phyloP scores from a whole-genome alignment of 495 filamentous ascomycete genomes.

The Penicillium paxilli region DNA sequence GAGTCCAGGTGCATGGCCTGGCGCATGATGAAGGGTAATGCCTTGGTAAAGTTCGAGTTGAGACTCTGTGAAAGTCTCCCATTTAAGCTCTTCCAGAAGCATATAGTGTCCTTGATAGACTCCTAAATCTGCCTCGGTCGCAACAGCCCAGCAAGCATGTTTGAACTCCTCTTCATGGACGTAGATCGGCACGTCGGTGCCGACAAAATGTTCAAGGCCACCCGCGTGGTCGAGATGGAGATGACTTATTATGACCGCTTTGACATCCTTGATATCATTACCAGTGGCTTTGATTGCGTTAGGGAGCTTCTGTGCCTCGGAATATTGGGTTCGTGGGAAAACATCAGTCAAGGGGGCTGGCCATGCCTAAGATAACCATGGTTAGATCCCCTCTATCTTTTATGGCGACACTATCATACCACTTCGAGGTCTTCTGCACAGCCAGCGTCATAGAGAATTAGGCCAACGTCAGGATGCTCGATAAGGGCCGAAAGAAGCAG shows the following conservation, averaged over 20 bases:
- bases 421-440: constrained; percentile 46
- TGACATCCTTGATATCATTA: constrained; percentile 50
- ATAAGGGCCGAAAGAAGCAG: constrained; percentile 47
- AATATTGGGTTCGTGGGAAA: constrained; percentile 46
- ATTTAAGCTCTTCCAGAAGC: constrained; percentile 28
- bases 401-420: not conserved
- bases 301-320: constrained; percentile 40
- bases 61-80: constrained; percentile 34
- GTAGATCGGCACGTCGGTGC: constrained; percentile 52
- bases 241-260: constrained; percentile 54
- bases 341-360: constrained; percentile 42
- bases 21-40: constrained; percentile 36
- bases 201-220: constrained; percentile 49
- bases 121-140: constrained; percentile 42
- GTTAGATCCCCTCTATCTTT: not conserved
- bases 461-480: constrained; percentile 49
- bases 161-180: constrained; percentile 53
- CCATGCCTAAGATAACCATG: constrained; percentile 24
- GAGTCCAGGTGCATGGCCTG: constrained; percentile 42
- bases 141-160: constrained; percentile 48
- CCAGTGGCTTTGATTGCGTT: constrained; percentile 47
- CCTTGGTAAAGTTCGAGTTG: constrained; percentile 37
- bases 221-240: constrained; percentile 57
- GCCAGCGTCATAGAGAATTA: constrained; percentile 55
- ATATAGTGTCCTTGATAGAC: constrained; percentile 47